Evolutionary conservation across 2,329 filamentous ascomycete species (phyloP).

Genomic region (Venturia nashicola): DNA sequence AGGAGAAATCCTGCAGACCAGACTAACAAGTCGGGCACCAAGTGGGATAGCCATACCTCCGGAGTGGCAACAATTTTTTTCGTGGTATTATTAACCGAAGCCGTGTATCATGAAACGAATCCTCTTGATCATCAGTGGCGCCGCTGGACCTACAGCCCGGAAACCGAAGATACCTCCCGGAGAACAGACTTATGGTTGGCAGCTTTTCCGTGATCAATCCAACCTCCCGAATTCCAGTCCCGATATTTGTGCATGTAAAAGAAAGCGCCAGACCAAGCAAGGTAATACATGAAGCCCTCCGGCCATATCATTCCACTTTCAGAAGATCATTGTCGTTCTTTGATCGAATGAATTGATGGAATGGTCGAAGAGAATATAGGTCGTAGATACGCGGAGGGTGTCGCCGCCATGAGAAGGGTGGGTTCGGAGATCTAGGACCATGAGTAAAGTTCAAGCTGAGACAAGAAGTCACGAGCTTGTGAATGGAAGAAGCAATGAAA

Average conservation of each 20-base stretch:
- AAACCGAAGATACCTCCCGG: constrained; percentile 1
- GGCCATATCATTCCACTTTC: neutral
- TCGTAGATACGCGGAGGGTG: neutral
- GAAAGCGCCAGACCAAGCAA: neutral
- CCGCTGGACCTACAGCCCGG: neutral
- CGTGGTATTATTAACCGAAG: constrained; percentile 1
- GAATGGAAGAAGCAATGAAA: neutral
- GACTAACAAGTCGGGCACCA: neutral
- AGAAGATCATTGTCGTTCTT: neutral
- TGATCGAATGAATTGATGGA: neutral
- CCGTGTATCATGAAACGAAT: neutral
- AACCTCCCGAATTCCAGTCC: constrained; percentile 3
- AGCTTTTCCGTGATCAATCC: constrained; percentile 4
- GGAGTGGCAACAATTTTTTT: neutral
- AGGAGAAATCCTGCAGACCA: neutral
- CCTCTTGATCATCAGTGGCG: neutral
- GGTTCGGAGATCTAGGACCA: neutral
- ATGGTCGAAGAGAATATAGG: neutral
- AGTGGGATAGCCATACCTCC: neutral
- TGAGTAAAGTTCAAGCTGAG: constrained; percentile 6
- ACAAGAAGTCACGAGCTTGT: neutral
- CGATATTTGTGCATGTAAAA: neutral
- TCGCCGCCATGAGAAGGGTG: neutral
- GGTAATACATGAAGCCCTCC: neutral
- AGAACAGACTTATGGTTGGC: neutral